phyloP scores from a whole-genome alignment of 1,284 basidiomycete genomes.

The Mycena sp. region DNA sequence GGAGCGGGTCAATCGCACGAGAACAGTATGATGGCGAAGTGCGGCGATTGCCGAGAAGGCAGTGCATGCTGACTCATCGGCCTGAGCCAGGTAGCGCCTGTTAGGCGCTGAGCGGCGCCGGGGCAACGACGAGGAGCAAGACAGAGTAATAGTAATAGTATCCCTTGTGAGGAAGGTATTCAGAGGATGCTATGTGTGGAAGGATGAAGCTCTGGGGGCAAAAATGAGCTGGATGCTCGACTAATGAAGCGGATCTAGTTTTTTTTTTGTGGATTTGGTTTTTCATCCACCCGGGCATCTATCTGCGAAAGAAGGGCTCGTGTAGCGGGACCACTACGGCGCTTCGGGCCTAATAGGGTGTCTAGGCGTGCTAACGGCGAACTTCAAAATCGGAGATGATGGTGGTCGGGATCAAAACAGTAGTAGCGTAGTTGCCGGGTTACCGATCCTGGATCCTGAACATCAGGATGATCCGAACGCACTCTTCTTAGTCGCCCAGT shows the following conservation, averaged over 20 bases:
- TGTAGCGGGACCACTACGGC: background rate
- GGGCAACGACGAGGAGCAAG: background rate
- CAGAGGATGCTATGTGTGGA: background rate
- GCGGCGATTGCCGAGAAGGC: too few relatives aligned
- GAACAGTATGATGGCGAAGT: too few relatives aligned
- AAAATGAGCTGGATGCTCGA: too few relatives aligned
- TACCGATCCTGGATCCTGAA: too few relatives aligned
- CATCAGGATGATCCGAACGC: too few relatives aligned
- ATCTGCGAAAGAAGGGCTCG: background rate
- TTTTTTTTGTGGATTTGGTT: background rate
- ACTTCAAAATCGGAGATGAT: background rate
- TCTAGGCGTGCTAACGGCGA: background rate
- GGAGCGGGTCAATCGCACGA: too few relatives aligned
- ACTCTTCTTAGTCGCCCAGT: too few relatives aligned
- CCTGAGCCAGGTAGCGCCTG: background rate
- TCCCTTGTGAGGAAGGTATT: background rate
- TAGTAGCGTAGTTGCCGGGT: too few relatives aligned
- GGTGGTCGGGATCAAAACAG: too few relatives aligned
- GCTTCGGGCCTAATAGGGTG: background rate
- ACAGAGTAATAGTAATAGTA: background rate
- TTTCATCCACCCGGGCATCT: background rate
- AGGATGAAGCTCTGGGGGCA: background rate
- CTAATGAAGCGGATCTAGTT: background rate
- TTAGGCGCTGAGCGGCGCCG: background rate
- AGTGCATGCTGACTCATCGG: background rate